A percentile compares a stretch with the other conserved stretches of the same genome.
Conservation (phyloP, 2,329 filamentous ascomycete species). For the Pestalotiopsis sp. region DNA sequence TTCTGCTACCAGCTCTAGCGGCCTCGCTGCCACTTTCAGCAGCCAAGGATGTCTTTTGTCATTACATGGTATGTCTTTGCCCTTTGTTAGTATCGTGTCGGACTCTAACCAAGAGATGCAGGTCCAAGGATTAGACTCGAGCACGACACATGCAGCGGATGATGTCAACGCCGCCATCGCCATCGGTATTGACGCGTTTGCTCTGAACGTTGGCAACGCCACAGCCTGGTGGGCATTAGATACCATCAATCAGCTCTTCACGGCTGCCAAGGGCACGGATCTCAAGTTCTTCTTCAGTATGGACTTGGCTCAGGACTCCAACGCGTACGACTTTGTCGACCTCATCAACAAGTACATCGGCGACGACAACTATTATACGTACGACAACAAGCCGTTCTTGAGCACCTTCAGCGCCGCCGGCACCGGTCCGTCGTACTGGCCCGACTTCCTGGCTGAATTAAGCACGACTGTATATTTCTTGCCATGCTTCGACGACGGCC, state of each 20-base stretch:
- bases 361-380: conserved; percentile 29
- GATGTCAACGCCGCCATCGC: conserved; percentile 33
- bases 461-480: conserved; percentile 32
- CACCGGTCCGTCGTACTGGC: conserved; percentile 26
- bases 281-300: conserved; percentile 40
- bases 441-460: conserved; percentile 25
- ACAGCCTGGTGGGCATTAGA: conserved; percentile 23
- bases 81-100: background rate
- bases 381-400: conserved; percentile 30
- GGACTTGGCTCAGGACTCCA: conserved; percentile 29
- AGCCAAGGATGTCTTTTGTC: conserved; percentile 10
- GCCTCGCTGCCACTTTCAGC: background rate
- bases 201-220: conserved; percentile 34
- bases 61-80: conserved; percentile 8
- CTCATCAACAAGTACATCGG: conserved; percentile 26
- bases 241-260: conserved; percentile 31
- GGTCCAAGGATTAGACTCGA: conserved; percentile 1
- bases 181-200: conserved; percentile 34
- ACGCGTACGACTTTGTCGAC: conserved; percentile 24
- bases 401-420: conserved; percentile 29
- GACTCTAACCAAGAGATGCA: background rate
- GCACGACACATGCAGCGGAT: background rate
- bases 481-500: conserved; percentile 31
- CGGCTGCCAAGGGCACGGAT: conserved; percentile 25
- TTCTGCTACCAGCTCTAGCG: background rate